A percentile compares a stretch with the other conserved stretches of the same genome.
Evolutionary conservation across 805 yeast species (phyloP).

Genomic region (Candida arabinofermentans): DNA sequence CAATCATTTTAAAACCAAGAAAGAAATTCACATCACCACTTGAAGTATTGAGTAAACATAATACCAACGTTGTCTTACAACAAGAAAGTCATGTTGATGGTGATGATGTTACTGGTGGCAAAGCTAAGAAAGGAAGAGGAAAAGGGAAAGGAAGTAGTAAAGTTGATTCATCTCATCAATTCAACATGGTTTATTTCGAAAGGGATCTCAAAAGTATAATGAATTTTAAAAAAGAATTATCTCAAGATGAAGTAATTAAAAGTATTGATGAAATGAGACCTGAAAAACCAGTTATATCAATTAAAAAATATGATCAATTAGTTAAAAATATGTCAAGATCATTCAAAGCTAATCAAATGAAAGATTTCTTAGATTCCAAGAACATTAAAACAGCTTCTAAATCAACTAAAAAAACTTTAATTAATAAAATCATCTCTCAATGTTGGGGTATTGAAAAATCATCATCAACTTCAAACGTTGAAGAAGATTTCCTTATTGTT

Average conservation of each 20-base stretch:
- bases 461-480: conserved; percentile 6
- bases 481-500: conserved; percentile 14
- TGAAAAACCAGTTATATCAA: conserved; percentile 13
- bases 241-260: conserved; percentile 21
- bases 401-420: conserved; percentile 18
- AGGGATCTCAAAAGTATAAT: conserved; percentile 26
- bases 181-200: conserved; percentile 25
- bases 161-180: conserved; percentile 4
- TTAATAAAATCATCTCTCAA: conserved; percentile 18
- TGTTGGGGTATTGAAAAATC: conserved; percentile 25
- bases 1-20: not conserved
- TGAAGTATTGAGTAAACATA: conserved; percentile 6
- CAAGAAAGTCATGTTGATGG: not conserved
- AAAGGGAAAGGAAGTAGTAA: not conserved
- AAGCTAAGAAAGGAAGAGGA: not conserved
- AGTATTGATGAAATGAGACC: conserved; percentile 30
- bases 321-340: conserved; percentile 15
- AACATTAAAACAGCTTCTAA: conserved; percentile 6
- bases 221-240: conserved; percentile 24
- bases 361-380: conserved; percentile 14
- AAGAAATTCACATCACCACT: conserved; percentile 1
- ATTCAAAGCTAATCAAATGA: conserved; percentile 22
- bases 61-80: not conserved
- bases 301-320: conserved; percentile 19
- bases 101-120: not conserved